Evolutionary conservation across 192 early-diverging fungal genomes (phyloP).

Genomic region (Allomyces javanicus): DNA sequence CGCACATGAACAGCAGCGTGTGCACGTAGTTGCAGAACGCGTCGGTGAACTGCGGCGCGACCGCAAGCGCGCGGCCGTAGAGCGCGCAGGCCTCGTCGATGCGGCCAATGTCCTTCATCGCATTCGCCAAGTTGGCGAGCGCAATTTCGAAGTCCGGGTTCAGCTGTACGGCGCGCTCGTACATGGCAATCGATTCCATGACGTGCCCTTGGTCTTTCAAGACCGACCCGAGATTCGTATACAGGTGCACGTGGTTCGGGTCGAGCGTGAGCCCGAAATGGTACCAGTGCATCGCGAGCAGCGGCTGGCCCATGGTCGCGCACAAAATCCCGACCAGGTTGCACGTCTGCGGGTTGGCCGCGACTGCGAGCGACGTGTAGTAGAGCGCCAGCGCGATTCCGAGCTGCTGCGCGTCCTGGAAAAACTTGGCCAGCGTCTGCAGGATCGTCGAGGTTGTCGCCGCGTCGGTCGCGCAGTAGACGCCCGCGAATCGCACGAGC

Average conservation of each 20-base stretch:
- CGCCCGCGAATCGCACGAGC: no score
- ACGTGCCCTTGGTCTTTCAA: conserved; percentile 77
- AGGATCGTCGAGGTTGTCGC: conserved; percentile 45
- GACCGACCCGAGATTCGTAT: conserved; percentile 82
- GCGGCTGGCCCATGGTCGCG: conserved; percentile 43
- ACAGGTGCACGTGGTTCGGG: conserved; percentile 64
- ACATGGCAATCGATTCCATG: conserved; percentile 66
- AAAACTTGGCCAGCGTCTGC: conserved; percentile 70
- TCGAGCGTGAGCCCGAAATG: conserved; percentile 67
- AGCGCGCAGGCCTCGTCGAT: conserved; percentile 74
- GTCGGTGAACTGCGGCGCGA: conserved; percentile 78
- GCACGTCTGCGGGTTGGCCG: conserved; percentile 69
- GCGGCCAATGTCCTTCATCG: conserved; percentile 74
- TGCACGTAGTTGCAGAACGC: conserved; percentile 83
- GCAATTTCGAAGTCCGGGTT: conserved; percentile 81
- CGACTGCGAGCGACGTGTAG: conserved; percentile 57
- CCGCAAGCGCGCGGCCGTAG: conserved; percentile 62
- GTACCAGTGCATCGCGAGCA: conserved; percentile 66
- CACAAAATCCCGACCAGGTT: conserved; percentile 75
- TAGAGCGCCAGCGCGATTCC: conserved; percentile 58
- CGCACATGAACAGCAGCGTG: conserved; percentile 65
- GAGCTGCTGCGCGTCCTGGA: conserved; percentile 55
- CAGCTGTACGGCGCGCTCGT: conserved; percentile 66
- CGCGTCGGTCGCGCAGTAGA: neutral
- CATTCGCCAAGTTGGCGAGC: conserved; percentile 79